Conservation (phyloP, 176 grass and related monocot species). For the Zoysia japonica region DNA sequence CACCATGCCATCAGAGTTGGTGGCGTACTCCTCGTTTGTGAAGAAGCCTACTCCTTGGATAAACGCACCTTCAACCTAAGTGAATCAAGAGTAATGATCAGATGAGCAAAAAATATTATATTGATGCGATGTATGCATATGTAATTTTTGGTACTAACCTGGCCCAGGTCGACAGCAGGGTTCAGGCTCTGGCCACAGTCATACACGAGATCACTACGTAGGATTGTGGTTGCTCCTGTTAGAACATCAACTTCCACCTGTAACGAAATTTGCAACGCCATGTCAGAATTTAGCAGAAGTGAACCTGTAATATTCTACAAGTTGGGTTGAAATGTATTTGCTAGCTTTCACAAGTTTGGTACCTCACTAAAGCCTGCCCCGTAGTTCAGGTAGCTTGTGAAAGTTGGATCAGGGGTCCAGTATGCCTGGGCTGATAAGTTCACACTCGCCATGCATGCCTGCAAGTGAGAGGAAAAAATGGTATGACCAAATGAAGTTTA, state of each 20-base stretch:
- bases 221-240: slow-evolving; percentile 70
- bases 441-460: slow-evolving; percentile 58
- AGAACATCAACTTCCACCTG: slow-evolving; percentile 81
- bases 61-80: slow-evolving; percentile 68
- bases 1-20: slow-evolving; percentile 69
- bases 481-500: neutral
- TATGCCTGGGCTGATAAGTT: slow-evolving; percentile 63
- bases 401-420: slow-evolving; percentile 56
- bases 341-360: neutral
- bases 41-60: slow-evolving; percentile 87
- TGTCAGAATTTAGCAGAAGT: neutral
- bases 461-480: slow-evolving; percentile 10
- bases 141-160: slow-evolving; percentile 41
- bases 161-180: slow-evolving; percentile 78
- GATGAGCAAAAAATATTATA: neutral
- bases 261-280: slow-evolving; percentile 3
- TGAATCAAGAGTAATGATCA: neutral
- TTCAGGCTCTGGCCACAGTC: slow-evolving; percentile 88
- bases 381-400: slow-evolving; percentile 66
- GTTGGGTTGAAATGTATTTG: neutral
- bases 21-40: slow-evolving; percentile 64
- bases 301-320: neutral
- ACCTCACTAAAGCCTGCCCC: slow-evolving; percentile 78
- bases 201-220: slow-evolving; percentile 70
- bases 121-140: neutral